Evolutionary conservation across 805 yeast genomes (phyloP), one percentile per base, ranked within the genome.

Genomic region (Yarrowia phangngaensis): DNA sequence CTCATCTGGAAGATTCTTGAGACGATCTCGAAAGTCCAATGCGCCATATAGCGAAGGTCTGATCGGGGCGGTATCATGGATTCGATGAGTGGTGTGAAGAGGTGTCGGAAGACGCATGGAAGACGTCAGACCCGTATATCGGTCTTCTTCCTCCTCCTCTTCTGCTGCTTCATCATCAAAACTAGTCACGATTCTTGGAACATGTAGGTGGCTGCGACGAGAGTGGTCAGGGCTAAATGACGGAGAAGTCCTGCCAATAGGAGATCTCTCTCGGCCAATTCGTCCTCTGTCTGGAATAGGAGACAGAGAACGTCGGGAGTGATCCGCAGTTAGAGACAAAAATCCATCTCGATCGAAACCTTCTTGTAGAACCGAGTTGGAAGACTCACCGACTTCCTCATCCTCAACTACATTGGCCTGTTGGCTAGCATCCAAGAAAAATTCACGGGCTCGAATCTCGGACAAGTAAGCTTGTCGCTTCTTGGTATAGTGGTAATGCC

Each of bases 31-130:
- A 29, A 71, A 58, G 36, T 66, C 68, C 6, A 69, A 51, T 1
- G 75, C 74, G 26, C 69, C 65, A 22, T 64, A 54, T 8, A 71
- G 38, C 1, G 74, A 69, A 11, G 71, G 62, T 23, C 72, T 55
- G 20, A 60, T 59, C 8, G 60, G 56, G 7, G 56, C 34, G 11
- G 53, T 19, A 8, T 35, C 35, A 14, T 33, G 28, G 31, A 38
- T 9, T 16, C 35, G 40, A 14, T 30, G 36, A 14, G 30, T 29
- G 9, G 40, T 15, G 16, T 29, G 35, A 2, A 41, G 29, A 2
- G 48, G 48, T 4, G 35, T 29, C 4, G 48, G 35, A 6, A 51
- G 35, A 6, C 52, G 50, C 54, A 53, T 51, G 8, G 19, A 28
- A 13, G 33, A 43, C 6, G 54, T 52, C n/a, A 55, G 22, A 15